These are phyloP conservation scores for Cryptococcus sp. DNA, from an alignment of 1,284 basidiomycete species.

Conservation along the genomic window DNA sequence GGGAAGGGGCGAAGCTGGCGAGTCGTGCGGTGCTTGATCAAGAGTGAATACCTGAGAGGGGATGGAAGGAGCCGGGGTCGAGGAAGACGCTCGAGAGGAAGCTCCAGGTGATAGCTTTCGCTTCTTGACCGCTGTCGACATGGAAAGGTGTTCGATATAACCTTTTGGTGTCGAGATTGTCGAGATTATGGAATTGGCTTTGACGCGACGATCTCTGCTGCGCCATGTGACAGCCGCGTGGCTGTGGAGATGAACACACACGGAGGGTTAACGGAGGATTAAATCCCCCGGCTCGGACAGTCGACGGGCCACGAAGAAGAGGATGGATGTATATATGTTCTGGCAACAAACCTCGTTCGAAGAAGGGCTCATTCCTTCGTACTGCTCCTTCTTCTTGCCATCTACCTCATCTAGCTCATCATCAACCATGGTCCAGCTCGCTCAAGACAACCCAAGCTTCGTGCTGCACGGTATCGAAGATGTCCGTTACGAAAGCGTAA, in stretches of 20 bases:
- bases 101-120: slow-evolving; percentile 11
- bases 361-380: too few relatives aligned
- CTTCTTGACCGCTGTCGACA: background rate
- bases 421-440: slow-evolving; percentile 2
- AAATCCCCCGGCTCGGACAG: too few relatives aligned
- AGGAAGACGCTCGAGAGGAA: slow-evolving; percentile 11
- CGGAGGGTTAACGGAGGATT: too few relatives aligned
- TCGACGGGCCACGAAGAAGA: too few relatives aligned
- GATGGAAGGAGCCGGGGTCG: slow-evolving; percentile 16
- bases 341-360: too few relatives aligned
- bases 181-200: too few relatives aligned
- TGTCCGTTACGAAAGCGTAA: slow-evolving; percentile 47
- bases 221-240: too few relatives aligned
- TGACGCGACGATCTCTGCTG: too few relatives aligned
- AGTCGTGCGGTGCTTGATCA: background rate
- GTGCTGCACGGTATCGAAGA: slow-evolving; percentile 45
- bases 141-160: background rate
- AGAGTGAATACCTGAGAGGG: background rate
- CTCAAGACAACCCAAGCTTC: slow-evolving; percentile 42
- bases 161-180: too few relatives aligned
- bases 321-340: too few relatives aligned
- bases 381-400: background rate
- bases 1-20: slow-evolving; percentile 3
- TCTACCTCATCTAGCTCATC: background rate
- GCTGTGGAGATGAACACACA: too few relatives aligned